Evolutionary conservation across 208 protist species (phyloP).

Genomic region (Leptomonas pyrrhocoris): DNA sequence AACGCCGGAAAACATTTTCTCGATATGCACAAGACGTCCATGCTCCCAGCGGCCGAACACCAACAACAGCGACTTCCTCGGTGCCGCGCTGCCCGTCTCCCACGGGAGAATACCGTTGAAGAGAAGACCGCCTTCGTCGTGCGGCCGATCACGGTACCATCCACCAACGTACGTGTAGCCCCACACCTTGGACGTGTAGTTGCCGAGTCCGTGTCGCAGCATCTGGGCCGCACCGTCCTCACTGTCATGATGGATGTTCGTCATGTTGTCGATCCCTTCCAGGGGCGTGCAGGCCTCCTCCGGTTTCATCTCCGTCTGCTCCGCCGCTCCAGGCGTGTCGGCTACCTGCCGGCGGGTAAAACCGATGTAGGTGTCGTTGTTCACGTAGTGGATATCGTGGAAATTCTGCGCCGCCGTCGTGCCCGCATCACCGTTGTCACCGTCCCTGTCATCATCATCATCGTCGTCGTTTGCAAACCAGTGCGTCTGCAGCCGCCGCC

Average conservation of each 20-base stretch:
- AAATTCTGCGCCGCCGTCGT: not conserved
- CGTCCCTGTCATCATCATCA: not conserved
- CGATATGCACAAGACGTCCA: conserved; percentile 3
- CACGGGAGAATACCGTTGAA: conserved; percentile 5
- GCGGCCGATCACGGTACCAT: conserved; percentile 2
- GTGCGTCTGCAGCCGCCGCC: not conserved
- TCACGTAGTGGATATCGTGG: conserved; percentile 14
- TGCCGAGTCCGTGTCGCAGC: conserved; percentile 13
- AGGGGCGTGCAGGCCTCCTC: conserved; percentile 8
- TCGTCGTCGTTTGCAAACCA: conserved; percentile 7
- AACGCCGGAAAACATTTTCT: conserved; percentile 5
- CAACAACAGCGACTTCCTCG: conserved; percentile 13
- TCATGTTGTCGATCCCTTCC: conserved; percentile 3
- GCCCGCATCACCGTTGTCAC: no score
- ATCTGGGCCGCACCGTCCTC: conserved; percentile 1
- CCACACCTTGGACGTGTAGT: conserved; percentile 4
- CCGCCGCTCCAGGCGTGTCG: not conserved
- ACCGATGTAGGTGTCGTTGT: conserved; percentile 17
- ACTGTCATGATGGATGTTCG: conserved; percentile 13
- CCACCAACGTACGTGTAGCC: conserved; percentile 21
- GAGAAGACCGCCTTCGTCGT: conserved; percentile 5
- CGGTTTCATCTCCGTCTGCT: not conserved
- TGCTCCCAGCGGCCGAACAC: conserved; percentile 12
- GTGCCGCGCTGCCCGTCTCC: not conserved
- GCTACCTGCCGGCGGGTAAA: conserved; percentile 1